Evolutionary conservation across 75 land plant genomes (phyloP).

Genomic region (Gnetum montanum): DNA sequence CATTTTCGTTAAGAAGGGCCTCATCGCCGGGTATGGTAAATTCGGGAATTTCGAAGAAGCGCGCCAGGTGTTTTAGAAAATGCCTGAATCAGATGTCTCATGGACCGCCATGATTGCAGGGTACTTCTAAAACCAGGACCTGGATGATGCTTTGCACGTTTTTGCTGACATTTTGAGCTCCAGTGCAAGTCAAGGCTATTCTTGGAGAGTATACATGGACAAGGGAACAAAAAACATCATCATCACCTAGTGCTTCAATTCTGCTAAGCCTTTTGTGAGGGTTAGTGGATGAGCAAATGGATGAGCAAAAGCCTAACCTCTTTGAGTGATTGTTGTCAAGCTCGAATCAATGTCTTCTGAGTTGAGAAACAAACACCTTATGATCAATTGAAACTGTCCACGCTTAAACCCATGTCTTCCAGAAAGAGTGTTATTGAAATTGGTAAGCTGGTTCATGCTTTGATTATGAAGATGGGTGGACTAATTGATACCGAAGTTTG

Average conservation of each 20-base stretch:
- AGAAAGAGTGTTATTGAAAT: neutral
- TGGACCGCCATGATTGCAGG: conserved; percentile 19
- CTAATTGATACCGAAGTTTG: neutral
- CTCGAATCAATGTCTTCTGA: too few species aligned
- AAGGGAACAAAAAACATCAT: too few species aligned
- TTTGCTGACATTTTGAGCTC: conserved; percentile 1
- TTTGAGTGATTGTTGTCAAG: too few species aligned
- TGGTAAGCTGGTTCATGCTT: conserved; percentile 4
- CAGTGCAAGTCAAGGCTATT: too few species aligned
- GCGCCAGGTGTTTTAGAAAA: conserved; percentile 27
- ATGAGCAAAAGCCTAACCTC: too few species aligned
- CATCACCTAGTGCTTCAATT: too few species aligned
- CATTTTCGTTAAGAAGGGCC: conserved; percentile 26
- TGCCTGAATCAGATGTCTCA: conserved; percentile 13
- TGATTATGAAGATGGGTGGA: conserved; percentile 5
- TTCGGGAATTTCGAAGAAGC: conserved; percentile 17
- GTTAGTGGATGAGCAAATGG: too few species aligned
- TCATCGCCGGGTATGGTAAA: conserved; percentile 40
- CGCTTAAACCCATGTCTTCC: conserved; percentile 1
- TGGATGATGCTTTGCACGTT: conserved; percentile 6
- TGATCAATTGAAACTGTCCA: neutral
- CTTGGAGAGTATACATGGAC: too few species aligned
- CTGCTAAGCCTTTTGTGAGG: too few species aligned
- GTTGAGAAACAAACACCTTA: too few species aligned
- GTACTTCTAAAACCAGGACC: neutral